These are phyloP conservation scores for Coemansia sp. DNA, from an alignment of 192 early-diverging fungal genomes.

Conservation along the genomic window DNA sequence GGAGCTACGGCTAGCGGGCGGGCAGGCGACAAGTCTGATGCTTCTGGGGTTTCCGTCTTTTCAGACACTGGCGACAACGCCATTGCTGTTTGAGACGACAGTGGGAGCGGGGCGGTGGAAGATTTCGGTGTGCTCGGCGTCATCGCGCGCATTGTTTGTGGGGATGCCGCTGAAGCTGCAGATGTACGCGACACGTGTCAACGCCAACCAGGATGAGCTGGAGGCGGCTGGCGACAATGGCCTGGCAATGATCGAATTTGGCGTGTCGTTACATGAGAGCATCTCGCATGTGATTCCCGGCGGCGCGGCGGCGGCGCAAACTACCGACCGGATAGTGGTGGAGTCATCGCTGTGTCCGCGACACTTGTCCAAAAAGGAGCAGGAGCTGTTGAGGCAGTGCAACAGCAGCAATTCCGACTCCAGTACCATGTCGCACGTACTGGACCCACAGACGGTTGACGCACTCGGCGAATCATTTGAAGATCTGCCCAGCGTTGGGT, in stretches of 20 bases:
- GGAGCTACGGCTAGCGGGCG: conserved; percentile 13
- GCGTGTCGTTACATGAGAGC: conserved; percentile 19
- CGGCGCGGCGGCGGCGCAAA: conserved; percentile 3
- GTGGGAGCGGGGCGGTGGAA: conserved; percentile 16
- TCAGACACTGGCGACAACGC: conserved; percentile 11
- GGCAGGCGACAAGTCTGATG: not conserved
- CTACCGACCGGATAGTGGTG: conserved; percentile 14
- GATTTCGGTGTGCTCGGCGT: conserved; percentile 32
- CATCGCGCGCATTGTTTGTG: conserved; percentile 27
- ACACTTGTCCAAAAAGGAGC: not conserved
- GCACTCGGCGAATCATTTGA: conserved; percentile 41
- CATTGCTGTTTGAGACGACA: conserved; percentile 21
- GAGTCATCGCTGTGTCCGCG: conserved; percentile 16
- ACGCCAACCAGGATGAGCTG: not conserved
- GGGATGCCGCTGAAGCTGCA: conserved; percentile 17
- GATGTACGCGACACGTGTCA: conserved; percentile 19
- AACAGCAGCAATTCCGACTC: not conserved
- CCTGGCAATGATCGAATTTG: conserved; percentile 6
- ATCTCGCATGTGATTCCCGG: conserved; percentile 24
- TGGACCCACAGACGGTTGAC: conserved; percentile 37
- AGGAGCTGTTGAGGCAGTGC: too few relatives aligned
- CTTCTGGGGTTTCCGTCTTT: conserved; percentile 26
- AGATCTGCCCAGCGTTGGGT: conserved; percentile 23
- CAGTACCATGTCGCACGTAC: conserved; percentile 3
- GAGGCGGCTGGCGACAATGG: conserved; percentile 14